phyloP scores from a whole-genome alignment of 2,329 filamentous ascomycete species.

The Decorospora gaudefroyi region DNA sequence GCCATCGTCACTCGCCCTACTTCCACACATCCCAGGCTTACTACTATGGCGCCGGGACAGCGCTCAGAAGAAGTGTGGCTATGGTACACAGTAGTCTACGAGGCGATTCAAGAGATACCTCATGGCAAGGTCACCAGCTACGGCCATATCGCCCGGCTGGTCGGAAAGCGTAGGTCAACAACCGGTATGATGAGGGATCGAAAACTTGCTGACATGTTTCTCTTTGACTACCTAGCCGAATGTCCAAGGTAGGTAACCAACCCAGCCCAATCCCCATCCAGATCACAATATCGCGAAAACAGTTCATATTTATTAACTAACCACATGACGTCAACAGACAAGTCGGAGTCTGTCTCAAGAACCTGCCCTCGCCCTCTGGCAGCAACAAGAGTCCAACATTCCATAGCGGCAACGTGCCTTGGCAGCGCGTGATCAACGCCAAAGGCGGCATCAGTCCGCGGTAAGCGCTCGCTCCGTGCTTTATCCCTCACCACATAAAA shows the following conservation, averaged over 20 bases:
- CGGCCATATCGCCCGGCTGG: slow-evolving; percentile 73
- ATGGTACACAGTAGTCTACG: slow-evolving; percentile 79
- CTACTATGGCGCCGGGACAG: slow-evolving; percentile 58
- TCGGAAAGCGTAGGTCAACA: slow-evolving; percentile 68
- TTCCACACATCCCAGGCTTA: slow-evolving; percentile 4
- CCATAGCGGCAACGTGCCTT: slow-evolving; percentile 80
- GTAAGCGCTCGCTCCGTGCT: too few species aligned
- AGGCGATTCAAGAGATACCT: slow-evolving; percentile 83
- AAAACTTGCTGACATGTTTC: slow-evolving; percentile 29
- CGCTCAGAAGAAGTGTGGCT: slow-evolving; percentile 73
- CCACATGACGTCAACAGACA: slow-evolving; percentile 61
- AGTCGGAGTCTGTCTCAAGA: slow-evolving; percentile 87
- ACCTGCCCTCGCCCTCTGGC: slow-evolving; percentile 64
- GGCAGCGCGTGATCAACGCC: slow-evolving; percentile 90
- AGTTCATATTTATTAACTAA: too few species aligned
- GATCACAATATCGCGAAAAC: too few species aligned
- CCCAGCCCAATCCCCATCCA: too few species aligned
- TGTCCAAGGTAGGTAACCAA: slow-evolving; percentile 49
- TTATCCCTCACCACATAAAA: slow-evolving; percentile 14
- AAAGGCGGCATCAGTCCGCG: slow-evolving; percentile 85
- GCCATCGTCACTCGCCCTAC: slow-evolving; percentile 1
- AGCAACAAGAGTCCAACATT: slow-evolving; percentile 57
- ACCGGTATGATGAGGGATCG: slow-evolving; percentile 15
- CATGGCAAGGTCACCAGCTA: slow-evolving; percentile 84
- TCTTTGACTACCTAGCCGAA: slow-evolving; percentile 47